These are phyloP conservation scores for Boletales sp. DNA, from an alignment of 768 basidiomycete genomes.

Conservation along the genomic window DNA sequence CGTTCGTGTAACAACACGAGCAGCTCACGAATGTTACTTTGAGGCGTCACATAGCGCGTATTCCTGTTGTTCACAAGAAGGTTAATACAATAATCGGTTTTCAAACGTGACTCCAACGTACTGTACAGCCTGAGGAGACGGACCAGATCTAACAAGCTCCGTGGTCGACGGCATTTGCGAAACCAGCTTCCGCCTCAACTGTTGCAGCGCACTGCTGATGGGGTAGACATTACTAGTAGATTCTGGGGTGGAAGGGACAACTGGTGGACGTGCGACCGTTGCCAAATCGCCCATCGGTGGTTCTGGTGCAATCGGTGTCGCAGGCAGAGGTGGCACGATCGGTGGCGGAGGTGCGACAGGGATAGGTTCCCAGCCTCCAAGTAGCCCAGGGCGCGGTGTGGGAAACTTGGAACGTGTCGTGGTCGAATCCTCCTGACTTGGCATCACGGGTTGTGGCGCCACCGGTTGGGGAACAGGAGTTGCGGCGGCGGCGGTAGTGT, in stretches of 20 bases:
- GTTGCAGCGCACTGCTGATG: constrained; percentile 22
- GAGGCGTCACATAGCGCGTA: constrained; percentile 36
- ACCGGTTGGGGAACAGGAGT: constrained; percentile 10
- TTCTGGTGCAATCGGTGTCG: constrained; percentile 3
- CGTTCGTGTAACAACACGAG: not conserved
- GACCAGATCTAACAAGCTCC: constrained; percentile 11
- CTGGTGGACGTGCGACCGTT: not conserved
- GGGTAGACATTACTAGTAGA: constrained; percentile 1
- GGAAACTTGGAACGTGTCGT: constrained; percentile 18
- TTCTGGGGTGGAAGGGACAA: constrained; percentile 2
- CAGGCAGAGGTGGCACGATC: not conserved
- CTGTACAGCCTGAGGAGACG: constrained; percentile 17
- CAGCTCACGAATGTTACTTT: constrained; percentile 40
- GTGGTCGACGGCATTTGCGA: constrained; percentile 18
- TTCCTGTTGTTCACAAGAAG: constrained; percentile 7
- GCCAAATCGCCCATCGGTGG: constrained; percentile 2
- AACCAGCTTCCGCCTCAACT: constrained; percentile 24
- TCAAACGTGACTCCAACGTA: constrained; percentile 2
- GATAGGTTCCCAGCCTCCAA: constrained; percentile 21
- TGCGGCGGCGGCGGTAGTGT: not conserved
- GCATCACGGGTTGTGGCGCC: constrained; percentile 11
- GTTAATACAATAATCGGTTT: not conserved
- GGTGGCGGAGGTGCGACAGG: constrained; percentile 13
- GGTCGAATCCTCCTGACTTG: not conserved
- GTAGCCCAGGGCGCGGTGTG: constrained; percentile 13